Base-by-base conservation (phyloP, 2,329 filamentous ascomycete genomes). In the Alternaria rosae region DNA sequence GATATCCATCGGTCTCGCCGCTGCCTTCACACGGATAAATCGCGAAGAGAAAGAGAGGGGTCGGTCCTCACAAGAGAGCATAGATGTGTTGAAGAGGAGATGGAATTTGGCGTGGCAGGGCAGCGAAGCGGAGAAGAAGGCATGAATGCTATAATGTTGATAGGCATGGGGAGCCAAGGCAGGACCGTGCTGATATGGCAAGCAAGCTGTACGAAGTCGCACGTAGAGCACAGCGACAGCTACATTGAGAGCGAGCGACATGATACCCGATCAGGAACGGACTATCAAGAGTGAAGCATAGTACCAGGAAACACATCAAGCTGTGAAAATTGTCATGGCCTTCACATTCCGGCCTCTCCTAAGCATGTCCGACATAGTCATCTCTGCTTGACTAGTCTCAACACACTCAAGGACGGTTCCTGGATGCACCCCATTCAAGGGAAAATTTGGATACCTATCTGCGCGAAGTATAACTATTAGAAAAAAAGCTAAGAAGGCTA, bases 21-120 rank as follows among this genome's bases (percentile, higher is more conserved):
- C 83, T 8, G 82, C 82, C 13, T 71, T 67, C 5, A 78, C 76
- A 51, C 74, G 78, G 23, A 79, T 80, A 45, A 72, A 80, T 48
- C 78, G 83, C 15, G 83, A 85, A 64, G 83, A 85, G 66, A 82
- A 80, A 58, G 82, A 82, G 64, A 82, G 82, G 65, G 83, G 81
- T 3, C 72, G 78, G 51, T 77, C 64, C 10, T 78, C 74, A 35
- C 59, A 69, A 26, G 63, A 83, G 65, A 82, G 72, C 3, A 65
- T 81, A 12, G 79, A 80, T n/a, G 73, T 78, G 11, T 54, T 83
- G 23, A 81, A 75, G 73, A 75, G 78, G 68, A 79, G 82, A 59
- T 70, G 75, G 32, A 70, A 66, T 6, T 57, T 80, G 43, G 72
- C 77, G 21, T 77, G 74, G 73, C 67, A 68, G 47, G 62, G 61